Conservation (phyloP, 805 yeast genomes). For the Clavispora santaluciae region DNA sequence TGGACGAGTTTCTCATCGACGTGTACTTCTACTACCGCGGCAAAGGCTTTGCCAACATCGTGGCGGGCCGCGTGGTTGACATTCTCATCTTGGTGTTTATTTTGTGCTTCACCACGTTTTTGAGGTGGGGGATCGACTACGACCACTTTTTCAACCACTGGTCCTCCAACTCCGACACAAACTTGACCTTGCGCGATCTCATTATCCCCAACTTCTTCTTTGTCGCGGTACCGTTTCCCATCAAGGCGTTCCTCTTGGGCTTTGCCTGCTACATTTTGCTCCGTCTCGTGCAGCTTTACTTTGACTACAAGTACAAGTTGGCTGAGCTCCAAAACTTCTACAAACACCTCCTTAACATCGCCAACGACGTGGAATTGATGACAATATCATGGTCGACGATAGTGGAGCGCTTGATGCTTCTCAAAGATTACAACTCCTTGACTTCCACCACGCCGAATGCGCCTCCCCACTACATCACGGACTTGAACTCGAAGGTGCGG, state of each 20-base stretch:
- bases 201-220: slow-evolving; percentile 42
- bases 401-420: slow-evolving; percentile 64
- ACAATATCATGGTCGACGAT: slow-evolving; percentile 91
- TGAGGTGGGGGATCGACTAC: slow-evolving; percentile 78
- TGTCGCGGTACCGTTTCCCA: slow-evolving; percentile 34
- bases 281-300: slow-evolving; percentile 49
- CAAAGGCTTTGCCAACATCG: slow-evolving; percentile 78
- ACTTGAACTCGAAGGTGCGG: slow-evolving; percentile 64
- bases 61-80: slow-evolving; percentile 61
- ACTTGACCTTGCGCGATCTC: slow-evolving; percentile 29
- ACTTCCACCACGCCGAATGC: slow-evolving; percentile 36
- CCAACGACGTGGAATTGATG: slow-evolving; percentile 74
- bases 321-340: slow-evolving; percentile 76
- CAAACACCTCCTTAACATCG: slow-evolving; percentile 60
- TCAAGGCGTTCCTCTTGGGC: slow-evolving; percentile 60
- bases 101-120: slow-evolving; percentile 69
- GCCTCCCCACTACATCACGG: slow-evolving; percentile 33
- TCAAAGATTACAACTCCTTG: slow-evolving; percentile 77
- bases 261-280: slow-evolving; percentile 51
- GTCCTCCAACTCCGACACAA: slow-evolving; percentile 16
- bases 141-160: slow-evolving; percentile 25
- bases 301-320: slow-evolving; percentile 58
- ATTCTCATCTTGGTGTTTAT: slow-evolving; percentile 74
- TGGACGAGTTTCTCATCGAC: slow-evolving; percentile 81
- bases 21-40: slow-evolving; percentile 81